Evolutionary conservation across 1,139 yeast species (phyloP).

Genomic region (Nadsonia starkeyi-henricii): DNA sequence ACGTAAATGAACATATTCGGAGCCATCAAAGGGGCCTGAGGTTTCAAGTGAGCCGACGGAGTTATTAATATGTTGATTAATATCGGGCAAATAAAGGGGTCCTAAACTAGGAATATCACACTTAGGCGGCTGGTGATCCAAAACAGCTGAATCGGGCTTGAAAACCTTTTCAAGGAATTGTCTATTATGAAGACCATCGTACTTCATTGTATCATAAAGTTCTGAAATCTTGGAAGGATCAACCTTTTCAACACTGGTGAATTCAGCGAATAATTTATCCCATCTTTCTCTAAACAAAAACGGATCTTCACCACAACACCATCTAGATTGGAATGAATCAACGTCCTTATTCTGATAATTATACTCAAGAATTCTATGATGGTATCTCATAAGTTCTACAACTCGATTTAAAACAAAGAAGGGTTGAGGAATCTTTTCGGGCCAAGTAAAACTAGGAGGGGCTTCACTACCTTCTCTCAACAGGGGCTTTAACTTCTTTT

Average conservation of each 20-base stretch:
- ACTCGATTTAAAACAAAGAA: slow-evolving; percentile 85
- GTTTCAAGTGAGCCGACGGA: slow-evolving; percentile 3
- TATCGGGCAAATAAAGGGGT: slow-evolving; percentile 2
- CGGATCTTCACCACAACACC: slow-evolving; percentile 98
- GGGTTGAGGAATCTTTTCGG: slow-evolving; percentile 96
- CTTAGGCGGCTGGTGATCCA: slow-evolving; percentile 19
- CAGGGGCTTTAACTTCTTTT: slow-evolving; percentile 88
- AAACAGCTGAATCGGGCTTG: slow-evolving; percentile 41
- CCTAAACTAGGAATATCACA: slow-evolving; percentile 28
- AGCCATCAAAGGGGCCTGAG: slow-evolving; percentile 24
- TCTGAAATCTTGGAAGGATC: slow-evolving; percentile 97
- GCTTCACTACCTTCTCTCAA: slow-evolving; percentile 93
- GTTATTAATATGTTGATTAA: background rate
- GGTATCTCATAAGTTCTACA: slow-evolving; percentile 91
- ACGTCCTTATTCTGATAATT: slow-evolving; percentile 63
- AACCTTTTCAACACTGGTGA: slow-evolving; percentile 84
- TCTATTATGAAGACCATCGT: slow-evolving; percentile 91
- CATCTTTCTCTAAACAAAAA: slow-evolving; percentile 82
- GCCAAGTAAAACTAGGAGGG: slow-evolving; percentile 99
- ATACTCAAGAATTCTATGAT: slow-evolving; percentile 68
- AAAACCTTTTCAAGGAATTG: slow-evolving; percentile 76
- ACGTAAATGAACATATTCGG: slow-evolving; percentile 64
- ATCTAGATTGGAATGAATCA: slow-evolving; percentile 51
- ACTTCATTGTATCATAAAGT: slow-evolving; percentile 95
- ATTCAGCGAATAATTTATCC: slow-evolving; percentile 92